A percentile compares a stretch with the other conserved stretches of the same genome.
phyloP scores from a whole-genome alignment of 2,329 filamentous ascomycete species.

The Coniochaeta sp. region DNA sequence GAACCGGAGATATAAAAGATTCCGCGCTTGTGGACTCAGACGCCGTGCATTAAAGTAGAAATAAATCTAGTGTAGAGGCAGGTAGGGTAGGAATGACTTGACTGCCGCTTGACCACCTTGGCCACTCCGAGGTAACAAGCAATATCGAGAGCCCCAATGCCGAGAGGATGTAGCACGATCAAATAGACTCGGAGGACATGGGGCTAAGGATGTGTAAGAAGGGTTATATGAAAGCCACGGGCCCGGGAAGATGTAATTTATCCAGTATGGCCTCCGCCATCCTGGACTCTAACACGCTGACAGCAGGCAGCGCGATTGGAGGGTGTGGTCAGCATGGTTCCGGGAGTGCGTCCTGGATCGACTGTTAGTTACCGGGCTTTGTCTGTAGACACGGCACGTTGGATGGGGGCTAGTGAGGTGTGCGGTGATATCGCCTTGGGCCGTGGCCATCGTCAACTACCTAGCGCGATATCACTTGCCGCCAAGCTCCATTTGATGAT shows the following conservation, averaged over 20 bases:
- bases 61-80: not conserved
- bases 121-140: not conserved
- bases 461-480: conserved; percentile 2
- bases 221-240: not conserved
- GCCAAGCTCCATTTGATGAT: not conserved
- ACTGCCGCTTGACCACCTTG: not conserved
- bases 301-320: not conserved
- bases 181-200: not conserved
- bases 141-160: not conserved
- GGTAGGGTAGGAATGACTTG: not conserved
- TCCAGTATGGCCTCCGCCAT: not conserved
- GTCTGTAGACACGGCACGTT: not conserved
- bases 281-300: not conserved
- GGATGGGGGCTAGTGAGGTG: not conserved
- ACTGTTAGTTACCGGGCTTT: not conserved
- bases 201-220: not conserved
- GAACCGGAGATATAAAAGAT: not conserved
- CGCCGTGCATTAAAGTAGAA: not conserved
- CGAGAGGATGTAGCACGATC: not conserved
- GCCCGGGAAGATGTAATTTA: not conserved
- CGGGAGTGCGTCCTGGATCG: not conserved
- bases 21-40: not conserved
- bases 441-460: not conserved
- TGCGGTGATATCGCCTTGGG: not conserved
- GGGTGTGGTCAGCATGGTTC: not conserved